Conservation (phyloP, 208 protist species). For the Acanthamoeba polyphaga region DNA sequence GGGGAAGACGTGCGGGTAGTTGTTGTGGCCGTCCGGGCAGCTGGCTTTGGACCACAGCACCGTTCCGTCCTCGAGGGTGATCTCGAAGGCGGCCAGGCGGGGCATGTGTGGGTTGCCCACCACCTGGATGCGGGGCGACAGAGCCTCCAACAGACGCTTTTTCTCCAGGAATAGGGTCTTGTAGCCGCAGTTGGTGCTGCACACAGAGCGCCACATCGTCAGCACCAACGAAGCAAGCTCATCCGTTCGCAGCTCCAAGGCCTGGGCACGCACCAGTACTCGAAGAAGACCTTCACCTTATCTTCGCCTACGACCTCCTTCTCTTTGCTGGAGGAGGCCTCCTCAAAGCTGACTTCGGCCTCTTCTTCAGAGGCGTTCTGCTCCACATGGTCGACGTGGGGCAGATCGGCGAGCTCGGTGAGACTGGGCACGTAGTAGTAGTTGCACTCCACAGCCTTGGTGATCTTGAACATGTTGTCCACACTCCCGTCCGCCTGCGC, state of each 20-base stretch:
- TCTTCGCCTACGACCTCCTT: not conserved
- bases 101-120: constrained; percentile 64
- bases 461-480: constrained; percentile 71
- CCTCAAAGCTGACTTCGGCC: not conserved
- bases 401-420: not conserved
- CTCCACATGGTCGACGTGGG: not conserved
- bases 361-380: not conserved
- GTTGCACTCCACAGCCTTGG: constrained; percentile 50
- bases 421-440: constrained; percentile 73
- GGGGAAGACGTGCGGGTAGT: constrained; percentile 65
- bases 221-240: not conserved
- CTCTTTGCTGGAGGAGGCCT: not conserved
- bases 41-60: constrained; percentile 46
- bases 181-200: constrained; percentile 72
- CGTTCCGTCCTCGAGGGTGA: constrained; percentile 52
- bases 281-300: constrained; percentile 18
- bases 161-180: constrained; percentile 73
- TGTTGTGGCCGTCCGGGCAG: constrained; percentile 59
- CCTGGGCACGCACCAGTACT: constrained; percentile 46
- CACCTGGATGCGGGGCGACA: constrained; percentile 38
- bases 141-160: not conserved
- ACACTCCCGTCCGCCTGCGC: constrained; percentile 57
- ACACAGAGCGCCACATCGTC: not conserved
- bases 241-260: not conserved
- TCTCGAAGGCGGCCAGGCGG: constrained; percentile 50